Conservation (phyloP, 176 grass and related monocot genomes). For the Aegilops umbellulata region DNA sequence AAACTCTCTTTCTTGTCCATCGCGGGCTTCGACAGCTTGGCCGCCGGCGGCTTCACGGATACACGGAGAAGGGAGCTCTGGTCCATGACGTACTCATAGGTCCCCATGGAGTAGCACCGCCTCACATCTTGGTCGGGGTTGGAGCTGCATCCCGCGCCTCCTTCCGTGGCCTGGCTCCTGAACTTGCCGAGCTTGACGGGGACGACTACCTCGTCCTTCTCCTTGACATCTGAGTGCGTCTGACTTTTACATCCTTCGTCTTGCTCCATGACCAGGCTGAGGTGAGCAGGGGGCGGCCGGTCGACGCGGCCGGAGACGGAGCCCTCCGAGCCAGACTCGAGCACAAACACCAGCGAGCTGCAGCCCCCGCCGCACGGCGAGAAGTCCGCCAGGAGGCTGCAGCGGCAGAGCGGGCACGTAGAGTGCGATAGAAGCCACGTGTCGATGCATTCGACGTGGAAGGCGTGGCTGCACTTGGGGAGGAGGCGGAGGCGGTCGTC, state of each 20-base stretch:
- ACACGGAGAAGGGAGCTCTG: slow-evolving; percentile 53
- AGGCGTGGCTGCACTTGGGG: slow-evolving; percentile 56
- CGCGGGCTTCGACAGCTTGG: slow-evolving; percentile 14
- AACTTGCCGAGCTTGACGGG: slow-evolving; percentile 88
- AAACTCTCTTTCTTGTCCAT: slow-evolving; percentile 66
- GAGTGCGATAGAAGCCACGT: slow-evolving; percentile 60
- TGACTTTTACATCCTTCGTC: slow-evolving; percentile 4
- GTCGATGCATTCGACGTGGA: slow-evolving; percentile 75
- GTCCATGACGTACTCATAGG: slow-evolving; percentile 96
- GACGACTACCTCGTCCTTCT: slow-evolving; percentile 64
- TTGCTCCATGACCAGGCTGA: slow-evolving; percentile 41
- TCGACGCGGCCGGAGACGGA: slow-evolving; percentile 59
- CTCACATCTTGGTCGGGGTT: slow-evolving; percentile 53
- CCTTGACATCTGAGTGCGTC: slow-evolving; percentile 30
- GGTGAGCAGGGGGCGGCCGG: slow-evolving; percentile 20
- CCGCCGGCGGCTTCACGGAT: slow-evolving; percentile 64
- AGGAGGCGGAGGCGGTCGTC: slow-evolving; percentile 56
- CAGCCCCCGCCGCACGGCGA: slow-evolving; percentile 47
- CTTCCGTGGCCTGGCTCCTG: slow-evolving; percentile 44
- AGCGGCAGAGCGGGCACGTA: slow-evolving; percentile 66
- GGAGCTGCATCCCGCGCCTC: background rate
- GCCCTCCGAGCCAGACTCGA: slow-evolving; percentile 67
- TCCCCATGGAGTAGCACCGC: slow-evolving; percentile 90
- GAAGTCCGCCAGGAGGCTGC: slow-evolving; percentile 47
- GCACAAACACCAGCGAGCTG: slow-evolving; percentile 63